Evolutionary conservation across 768 basidiomycete species (phyloP).

Genomic region (Termitomyces sp.): DNA sequence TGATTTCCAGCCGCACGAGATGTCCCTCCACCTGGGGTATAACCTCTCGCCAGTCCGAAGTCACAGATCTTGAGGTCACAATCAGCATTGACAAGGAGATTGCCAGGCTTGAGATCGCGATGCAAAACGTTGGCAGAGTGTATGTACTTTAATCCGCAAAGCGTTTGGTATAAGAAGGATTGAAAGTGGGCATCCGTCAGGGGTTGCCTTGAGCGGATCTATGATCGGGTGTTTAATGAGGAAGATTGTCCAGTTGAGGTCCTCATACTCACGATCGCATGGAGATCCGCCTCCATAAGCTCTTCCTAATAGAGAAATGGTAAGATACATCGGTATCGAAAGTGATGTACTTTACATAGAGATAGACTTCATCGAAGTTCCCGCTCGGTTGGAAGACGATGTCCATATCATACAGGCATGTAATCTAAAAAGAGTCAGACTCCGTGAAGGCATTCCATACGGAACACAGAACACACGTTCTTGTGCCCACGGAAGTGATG

Average conservation of each 20-base stretch:
- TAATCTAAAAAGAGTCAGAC: conserved; percentile 54
- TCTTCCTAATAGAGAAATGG: conserved; percentile 65
- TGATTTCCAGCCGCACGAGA: conserved; percentile 72
- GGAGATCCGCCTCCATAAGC: conserved; percentile 99
- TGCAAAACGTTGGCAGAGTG: conserved; percentile 98
- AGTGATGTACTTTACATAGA: conserved; percentile 53
- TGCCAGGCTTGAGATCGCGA: conserved; percentile 92
- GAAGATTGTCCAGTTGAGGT: not conserved
- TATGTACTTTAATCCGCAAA: conserved; percentile 97
- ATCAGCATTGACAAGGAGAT: conserved; percentile 95
- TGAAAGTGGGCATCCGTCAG: conserved; percentile 90
- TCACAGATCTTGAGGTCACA: conserved; percentile 99
- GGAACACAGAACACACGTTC: conserved; percentile 55
- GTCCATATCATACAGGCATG: conserved; percentile 97
- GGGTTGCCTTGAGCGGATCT: conserved; percentile 85
- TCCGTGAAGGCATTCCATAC: not conserved
- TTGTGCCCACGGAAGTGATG: conserved; percentile 99
- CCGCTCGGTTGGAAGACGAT: conserved; percentile 89
- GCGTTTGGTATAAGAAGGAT: conserved; percentile 96
- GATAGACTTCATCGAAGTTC: conserved; percentile 95
- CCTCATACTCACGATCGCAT: conserved; percentile 75
- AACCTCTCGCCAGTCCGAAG: conserved; percentile 94
- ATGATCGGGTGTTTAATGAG: not conserved
- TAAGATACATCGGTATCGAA: conserved; percentile 1
- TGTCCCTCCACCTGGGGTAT: conserved; percentile 77